phyloP scores from a whole-genome alignment of 2,329 filamentous ascomycete genomes.

The Penicillium sp. region DNA sequence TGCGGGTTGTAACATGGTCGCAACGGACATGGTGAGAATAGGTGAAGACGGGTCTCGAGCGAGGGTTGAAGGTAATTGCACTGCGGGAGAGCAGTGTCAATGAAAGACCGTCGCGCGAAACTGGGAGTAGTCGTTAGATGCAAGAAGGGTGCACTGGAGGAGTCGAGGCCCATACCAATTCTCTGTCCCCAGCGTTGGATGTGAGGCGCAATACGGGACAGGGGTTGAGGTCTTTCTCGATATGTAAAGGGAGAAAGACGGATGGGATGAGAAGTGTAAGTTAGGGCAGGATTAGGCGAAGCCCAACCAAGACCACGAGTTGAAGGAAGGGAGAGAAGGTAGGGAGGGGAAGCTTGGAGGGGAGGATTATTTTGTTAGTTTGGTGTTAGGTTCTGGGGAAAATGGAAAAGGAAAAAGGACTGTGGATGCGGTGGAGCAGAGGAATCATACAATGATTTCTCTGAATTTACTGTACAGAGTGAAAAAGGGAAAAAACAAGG shows the following conservation, averaged over 20 bases:
- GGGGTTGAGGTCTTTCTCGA: not conserved
- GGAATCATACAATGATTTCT: too few relatives aligned
- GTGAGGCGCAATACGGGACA: not conserved
- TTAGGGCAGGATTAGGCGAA: not conserved
- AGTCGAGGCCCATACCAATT: not conserved
- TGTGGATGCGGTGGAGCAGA: constrained; percentile 16
- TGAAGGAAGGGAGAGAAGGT: constrained; percentile 1
- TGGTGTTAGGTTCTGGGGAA: constrained; percentile 17
- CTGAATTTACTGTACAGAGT: too few relatives aligned
- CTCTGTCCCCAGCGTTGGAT: not conserved
- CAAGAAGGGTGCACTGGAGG: not conserved
- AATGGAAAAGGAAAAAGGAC: constrained; percentile 11
- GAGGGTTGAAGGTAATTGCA: constrained; percentile 1
- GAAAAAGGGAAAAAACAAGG: not conserved
- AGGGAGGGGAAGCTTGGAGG: not conserved
- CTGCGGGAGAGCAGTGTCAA: not conserved
- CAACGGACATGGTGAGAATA: constrained; percentile 36
- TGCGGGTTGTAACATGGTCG: constrained; percentile 56
- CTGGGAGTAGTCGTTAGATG: not conserved
- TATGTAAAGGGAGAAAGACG: not conserved
- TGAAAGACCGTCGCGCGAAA: not conserved
- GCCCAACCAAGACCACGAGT: not conserved
- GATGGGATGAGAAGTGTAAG: too few relatives aligned
- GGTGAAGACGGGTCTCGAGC: constrained; percentile 3
- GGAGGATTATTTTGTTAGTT: constrained; percentile 13